These are phyloP conservation scores for Trichosanthes truncata DNA, from an alignment of 306 rosid species.

Conservation along the genomic window DNA sequence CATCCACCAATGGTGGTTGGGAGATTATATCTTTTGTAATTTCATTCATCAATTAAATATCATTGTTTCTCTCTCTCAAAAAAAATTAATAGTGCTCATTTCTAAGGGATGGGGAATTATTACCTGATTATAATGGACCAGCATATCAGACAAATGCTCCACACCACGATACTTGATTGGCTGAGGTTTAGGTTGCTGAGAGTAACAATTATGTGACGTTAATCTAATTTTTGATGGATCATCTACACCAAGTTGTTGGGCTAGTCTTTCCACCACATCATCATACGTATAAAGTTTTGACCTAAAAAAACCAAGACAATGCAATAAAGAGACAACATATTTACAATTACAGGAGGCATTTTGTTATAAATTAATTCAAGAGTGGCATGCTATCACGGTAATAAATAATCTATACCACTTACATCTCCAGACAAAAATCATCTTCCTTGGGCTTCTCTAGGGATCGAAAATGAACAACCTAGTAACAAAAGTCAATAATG, in stretches of 20 bases:
- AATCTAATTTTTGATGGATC: slow-evolving; percentile 81
- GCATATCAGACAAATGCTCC: slow-evolving; percentile 79
- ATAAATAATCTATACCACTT: slow-evolving; percentile 20
- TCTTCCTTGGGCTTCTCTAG: slow-evolving; percentile 86
- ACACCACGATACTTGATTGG: slow-evolving; percentile 79
- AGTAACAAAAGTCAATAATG: slow-evolving; percentile 15
- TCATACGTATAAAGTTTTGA: slow-evolving; percentile 79
- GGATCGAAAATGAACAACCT: slow-evolving; percentile 90
- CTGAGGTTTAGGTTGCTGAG: slow-evolving; percentile 92
- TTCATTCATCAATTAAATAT: neutral
- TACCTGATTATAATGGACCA: slow-evolving; percentile 89
- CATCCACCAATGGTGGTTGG: neutral
- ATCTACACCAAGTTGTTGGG: slow-evolving; percentile 69
- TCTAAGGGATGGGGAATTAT: slow-evolving; percentile 12
- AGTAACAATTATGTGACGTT: slow-evolving; percentile 83
- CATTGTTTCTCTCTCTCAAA: neutral
- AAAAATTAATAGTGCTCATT: slow-evolving; percentile 3
- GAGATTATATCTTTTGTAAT: neutral
- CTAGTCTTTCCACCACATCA: slow-evolving; percentile 80
- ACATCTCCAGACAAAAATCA: slow-evolving; percentile 77
- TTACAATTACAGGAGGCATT: neutral
- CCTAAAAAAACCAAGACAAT: slow-evolving; percentile 30
- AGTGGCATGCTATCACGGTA: neutral
- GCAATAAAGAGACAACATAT: neutral
- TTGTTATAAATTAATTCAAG: neutral